Conservation (phyloP, 768 basidiomycete species). For the Lactarius sanguifluus region DNA sequence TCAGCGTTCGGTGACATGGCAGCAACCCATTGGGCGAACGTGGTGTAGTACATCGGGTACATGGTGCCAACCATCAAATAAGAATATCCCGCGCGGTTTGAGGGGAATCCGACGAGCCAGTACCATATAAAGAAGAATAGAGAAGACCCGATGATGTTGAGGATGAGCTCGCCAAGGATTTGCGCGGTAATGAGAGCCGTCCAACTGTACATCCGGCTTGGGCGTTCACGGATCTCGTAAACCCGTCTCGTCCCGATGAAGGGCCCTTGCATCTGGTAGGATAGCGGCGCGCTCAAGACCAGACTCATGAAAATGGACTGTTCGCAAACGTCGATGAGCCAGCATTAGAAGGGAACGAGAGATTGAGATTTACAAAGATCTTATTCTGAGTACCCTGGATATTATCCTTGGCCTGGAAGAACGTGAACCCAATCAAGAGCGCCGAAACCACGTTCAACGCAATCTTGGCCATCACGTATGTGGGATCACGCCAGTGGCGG, state of each 20-base stretch:
- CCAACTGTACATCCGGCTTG: slow-evolving; percentile 46
- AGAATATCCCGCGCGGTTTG: slow-evolving; percentile 41
- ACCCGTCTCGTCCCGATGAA: slow-evolving; percentile 42
- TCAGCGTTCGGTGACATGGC: slow-evolving; percentile 43
- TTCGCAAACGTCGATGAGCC: not conserved
- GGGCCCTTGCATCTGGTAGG: slow-evolving; percentile 44
- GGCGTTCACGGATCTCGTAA: slow-evolving; percentile 44
- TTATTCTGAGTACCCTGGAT: slow-evolving; percentile 46
- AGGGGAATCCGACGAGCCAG: slow-evolving; percentile 45
- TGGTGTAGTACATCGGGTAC: slow-evolving; percentile 46
- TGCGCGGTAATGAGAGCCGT: slow-evolving; percentile 39
- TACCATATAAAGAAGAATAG: slow-evolving; percentile 53
- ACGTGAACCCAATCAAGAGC: slow-evolving; percentile 46
- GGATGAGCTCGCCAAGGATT: slow-evolving; percentile 43
- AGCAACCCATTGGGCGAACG: slow-evolving; percentile 44
- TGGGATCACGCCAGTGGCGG: slow-evolving; percentile 43
- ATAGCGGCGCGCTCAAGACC: slow-evolving; percentile 38
- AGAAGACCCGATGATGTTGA: slow-evolving; percentile 43
- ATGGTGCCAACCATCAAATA: slow-evolving; percentile 41
- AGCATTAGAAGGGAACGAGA: not conserved
- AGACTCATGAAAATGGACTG: slow-evolving; percentile 39
- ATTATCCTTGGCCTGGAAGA: slow-evolving; percentile 39
- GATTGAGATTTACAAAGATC: slow-evolving; percentile 39
- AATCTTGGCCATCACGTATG: slow-evolving; percentile 44
- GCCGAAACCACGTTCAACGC: slow-evolving; percentile 37